Evolutionary conservation across 73 alveolate species (phyloP).

Genomic region (Paramecium biaurelia): DNA sequence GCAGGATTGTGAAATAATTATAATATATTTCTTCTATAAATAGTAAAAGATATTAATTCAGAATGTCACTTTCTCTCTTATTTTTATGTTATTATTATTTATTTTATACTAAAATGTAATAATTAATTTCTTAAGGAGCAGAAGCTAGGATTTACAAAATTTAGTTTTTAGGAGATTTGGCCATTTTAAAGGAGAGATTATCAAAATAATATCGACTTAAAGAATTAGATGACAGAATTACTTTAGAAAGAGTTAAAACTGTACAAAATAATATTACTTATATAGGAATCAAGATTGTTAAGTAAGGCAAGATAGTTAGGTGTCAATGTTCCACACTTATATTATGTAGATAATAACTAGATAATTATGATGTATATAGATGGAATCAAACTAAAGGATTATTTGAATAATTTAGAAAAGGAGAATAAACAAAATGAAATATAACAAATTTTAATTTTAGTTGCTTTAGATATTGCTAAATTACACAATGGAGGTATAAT

Average conservation of each 20-base stretch:
- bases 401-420: conserved; percentile 22
- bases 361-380: conserved; percentile 88
- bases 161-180: conserved; percentile 78
- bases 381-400: conserved; percentile 74
- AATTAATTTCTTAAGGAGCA: conserved; percentile 80
- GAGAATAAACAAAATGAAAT: neutral
- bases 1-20: conserved; percentile 46
- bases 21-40: neutral
- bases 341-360: conserved; percentile 74
- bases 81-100: neutral
- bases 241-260: conserved; percentile 77
- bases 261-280: conserved; percentile 52
- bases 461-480: conserved; percentile 77
- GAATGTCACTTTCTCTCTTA: neutral
- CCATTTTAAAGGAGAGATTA: conserved; percentile 89
- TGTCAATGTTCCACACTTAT: conserved; percentile 84
- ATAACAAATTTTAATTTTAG: neutral
- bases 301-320: conserved; percentile 83
- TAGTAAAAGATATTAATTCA: neutral
- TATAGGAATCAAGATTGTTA: conserved; percentile 81
- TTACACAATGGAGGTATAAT: conserved; percentile 80
- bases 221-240: conserved; percentile 81
- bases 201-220: conserved; percentile 79
- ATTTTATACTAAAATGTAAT: neutral
- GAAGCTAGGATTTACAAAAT: conserved; percentile 84